Evolutionary conservation across 2,329 filamentous ascomycete species (phyloP), one percentile per base, ranked within the genome.

Genomic region (Pseudogymnoascus sp.): DNA sequence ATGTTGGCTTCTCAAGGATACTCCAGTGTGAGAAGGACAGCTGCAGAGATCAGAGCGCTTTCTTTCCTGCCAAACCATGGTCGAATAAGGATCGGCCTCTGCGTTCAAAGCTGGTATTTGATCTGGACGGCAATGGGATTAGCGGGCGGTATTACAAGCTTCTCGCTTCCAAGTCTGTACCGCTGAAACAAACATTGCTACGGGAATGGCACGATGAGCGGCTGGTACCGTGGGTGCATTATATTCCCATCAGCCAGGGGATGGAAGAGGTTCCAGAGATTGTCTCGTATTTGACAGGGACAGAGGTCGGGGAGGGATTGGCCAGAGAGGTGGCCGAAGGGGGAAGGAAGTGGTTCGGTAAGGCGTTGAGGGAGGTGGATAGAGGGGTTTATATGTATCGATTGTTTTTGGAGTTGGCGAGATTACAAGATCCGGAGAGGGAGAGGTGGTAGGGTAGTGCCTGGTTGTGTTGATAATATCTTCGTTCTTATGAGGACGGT

Each of bases 151-250:
- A 85, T 65, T 77, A 84, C 2, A 81, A 79, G 0, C 89, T 91
- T 70, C 74, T 91, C 41, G 77, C 80, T 20, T 87, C 82, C 18
- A 87, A 82, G 0, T 84, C 81, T 3, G 72, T 90, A 8, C 86
- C 87, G 0, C 81, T 92, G 74, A 91, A 91, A 74, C 82, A 86
- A 2, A 89, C 88, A 0, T 74, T 91, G 28, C 91, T 84, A 73
- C 79, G 81, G 9, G 89, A 91, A 70, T 92, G 88, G 89, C 88
- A 91, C 68, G 88, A 91, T 70, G 79, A 79, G 57, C 79, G 89
- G 1, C 76, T 92, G 2, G 74, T 89, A 2, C 79, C 87, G 0
- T 92, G 89, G 88, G 82, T 84, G 67, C 89, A 91, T 72, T 91
- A 89, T 66, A 84, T 90, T 3, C 89, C 89, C 9, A 86, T 91